A percentile compares a stretch with the other conserved stretches of the same genome.
Conservation (phyloP, 768 basidiomycete species). For the Asterophora lycoperdoides region DNA sequence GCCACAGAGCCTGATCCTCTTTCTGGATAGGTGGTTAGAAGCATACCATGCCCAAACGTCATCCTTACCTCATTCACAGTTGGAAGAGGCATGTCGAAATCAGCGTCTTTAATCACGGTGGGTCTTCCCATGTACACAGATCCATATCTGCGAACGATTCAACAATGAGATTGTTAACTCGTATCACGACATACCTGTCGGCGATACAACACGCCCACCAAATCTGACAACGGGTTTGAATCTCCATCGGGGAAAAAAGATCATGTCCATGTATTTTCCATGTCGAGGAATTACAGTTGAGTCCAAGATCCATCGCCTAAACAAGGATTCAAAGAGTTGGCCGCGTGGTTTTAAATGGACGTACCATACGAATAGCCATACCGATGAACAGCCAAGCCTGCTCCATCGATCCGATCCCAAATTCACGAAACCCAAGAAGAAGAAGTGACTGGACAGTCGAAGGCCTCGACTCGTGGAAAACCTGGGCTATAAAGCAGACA, state of each 20-base stretch:
- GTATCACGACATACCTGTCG: conserved; percentile 49
- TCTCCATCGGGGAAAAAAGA: conserved; percentile 63
- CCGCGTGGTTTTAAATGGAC: conserved; percentile 8
- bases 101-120: conserved; percentile 59
- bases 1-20: conserved; percentile 56
- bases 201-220: conserved; percentile 76
- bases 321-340: conserved; percentile 4
- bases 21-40: conserved; percentile 31
- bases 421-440: conserved; percentile 77
- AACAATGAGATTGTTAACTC: not conserved
- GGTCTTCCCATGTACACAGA: conserved; percentile 78
- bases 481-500: conserved; percentile 38
- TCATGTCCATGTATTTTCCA: conserved; percentile 64
- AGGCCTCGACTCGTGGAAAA: conserved; percentile 62
- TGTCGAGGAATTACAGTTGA: conserved; percentile 72
- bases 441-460: conserved; percentile 80
- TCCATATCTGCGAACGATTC: conserved; percentile 44
- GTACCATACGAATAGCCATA: conserved; percentile 73
- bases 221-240: conserved; percentile 67
- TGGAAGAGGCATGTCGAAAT: conserved; percentile 66
- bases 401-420: conserved; percentile 82
- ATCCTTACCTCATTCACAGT: conserved; percentile 46
- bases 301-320: conserved; percentile 75
- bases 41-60: too few relatives aligned
- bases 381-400: conserved; percentile 85